phyloP scores from a whole-genome alignment of 164 flowering plant species.

The Berberis vulgaris region DNA sequence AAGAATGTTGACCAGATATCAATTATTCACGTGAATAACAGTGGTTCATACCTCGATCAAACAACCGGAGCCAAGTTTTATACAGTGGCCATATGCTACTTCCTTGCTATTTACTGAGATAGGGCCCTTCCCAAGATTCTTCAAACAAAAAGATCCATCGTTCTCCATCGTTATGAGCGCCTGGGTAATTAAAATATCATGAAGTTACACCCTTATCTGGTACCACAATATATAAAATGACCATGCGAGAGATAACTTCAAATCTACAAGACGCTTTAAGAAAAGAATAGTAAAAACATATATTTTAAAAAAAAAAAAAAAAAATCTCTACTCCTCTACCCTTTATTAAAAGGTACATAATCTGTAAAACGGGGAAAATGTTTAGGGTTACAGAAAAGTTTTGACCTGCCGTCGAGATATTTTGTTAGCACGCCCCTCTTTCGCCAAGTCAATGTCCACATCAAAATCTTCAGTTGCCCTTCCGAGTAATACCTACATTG shows the following conservation, averaged over 20 bases:
- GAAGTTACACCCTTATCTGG: not conserved
- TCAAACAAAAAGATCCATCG: slow-evolving; percentile 58
- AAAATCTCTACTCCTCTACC: too few species aligned
- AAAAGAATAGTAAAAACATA: too few species aligned
- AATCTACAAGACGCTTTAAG: too few species aligned
- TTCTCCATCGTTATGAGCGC: slow-evolving; percentile 63
- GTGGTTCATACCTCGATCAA: slow-evolving; percentile 68
- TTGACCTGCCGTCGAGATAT: slow-evolving; percentile 83
- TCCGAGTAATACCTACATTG: slow-evolving; percentile 65
- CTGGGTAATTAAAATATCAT: slow-evolving; percentile 23
- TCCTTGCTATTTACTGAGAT: slow-evolving; percentile 58
- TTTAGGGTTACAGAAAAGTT: not conserved
- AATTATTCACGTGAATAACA: not conserved
- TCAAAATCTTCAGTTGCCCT: slow-evolving; percentile 53
- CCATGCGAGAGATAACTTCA: too few species aligned
- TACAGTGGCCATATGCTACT: slow-evolving; percentile 34
- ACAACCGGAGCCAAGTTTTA: slow-evolving; percentile 46
- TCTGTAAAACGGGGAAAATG: not conserved
- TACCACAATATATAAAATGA: not conserved
- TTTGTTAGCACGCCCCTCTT: slow-evolving; percentile 58
- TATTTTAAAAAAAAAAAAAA: too few species aligned
- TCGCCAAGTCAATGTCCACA: slow-evolving; percentile 76
- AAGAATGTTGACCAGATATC: not conserved
- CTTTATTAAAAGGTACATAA: not conserved
- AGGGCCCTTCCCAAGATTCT: slow-evolving; percentile 51